These are phyloP conservation scores for Sclerotinia trifoliorum DNA, from an alignment of 2,329 filamentous ascomycete genomes.

Conservation along the genomic window DNA sequence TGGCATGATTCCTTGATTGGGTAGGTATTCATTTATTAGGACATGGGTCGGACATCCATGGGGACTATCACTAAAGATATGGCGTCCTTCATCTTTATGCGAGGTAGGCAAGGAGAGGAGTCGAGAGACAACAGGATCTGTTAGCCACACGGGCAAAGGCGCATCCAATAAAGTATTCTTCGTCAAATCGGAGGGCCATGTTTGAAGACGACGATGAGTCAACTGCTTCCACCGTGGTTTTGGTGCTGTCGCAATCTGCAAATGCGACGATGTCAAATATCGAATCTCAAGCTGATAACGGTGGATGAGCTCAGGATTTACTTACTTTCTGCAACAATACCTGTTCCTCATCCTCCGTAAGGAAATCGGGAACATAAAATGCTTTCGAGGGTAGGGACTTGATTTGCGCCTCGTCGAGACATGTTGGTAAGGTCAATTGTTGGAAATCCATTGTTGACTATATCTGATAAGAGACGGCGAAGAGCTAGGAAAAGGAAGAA, in stretches of 20 bases:
- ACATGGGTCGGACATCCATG: slow-evolving; percentile 84
- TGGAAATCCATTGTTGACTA: slow-evolving; percentile 18
- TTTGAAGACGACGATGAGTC: slow-evolving; percentile 85
- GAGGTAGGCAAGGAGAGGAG: slow-evolving; percentile 51
- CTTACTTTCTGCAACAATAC: slow-evolving; percentile 67
- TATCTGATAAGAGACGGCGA: not conserved
- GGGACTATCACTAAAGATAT: slow-evolving; percentile 63
- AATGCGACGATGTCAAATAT: slow-evolving; percentile 19
- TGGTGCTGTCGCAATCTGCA: slow-evolving; percentile 58
- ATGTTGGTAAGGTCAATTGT: slow-evolving; percentile 32
- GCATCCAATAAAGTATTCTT: slow-evolving; percentile 73
- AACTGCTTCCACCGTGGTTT: slow-evolving; percentile 83
- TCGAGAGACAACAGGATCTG: slow-evolving; percentile 64
- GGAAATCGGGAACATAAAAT: slow-evolving; percentile 86
- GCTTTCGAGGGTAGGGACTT: slow-evolving; percentile 59
- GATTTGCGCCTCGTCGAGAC: slow-evolving; percentile 54
- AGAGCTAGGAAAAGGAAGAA: not conserved
- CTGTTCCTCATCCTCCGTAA: slow-evolving; percentile 71
- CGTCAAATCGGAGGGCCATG: slow-evolving; percentile 81
- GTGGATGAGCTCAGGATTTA: slow-evolving; percentile 23
- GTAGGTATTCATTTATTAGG: slow-evolving; percentile 86
- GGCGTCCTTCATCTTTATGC: slow-evolving; percentile 31
- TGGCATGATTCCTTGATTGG: slow-evolving; percentile 92
- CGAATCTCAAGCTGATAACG: not conserved
- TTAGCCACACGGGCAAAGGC: slow-evolving; percentile 73